These are phyloP conservation scores for Craspedostauros australis DNA, from an alignment of 108 stramenopile genomes.

Conservation along the genomic window DNA sequence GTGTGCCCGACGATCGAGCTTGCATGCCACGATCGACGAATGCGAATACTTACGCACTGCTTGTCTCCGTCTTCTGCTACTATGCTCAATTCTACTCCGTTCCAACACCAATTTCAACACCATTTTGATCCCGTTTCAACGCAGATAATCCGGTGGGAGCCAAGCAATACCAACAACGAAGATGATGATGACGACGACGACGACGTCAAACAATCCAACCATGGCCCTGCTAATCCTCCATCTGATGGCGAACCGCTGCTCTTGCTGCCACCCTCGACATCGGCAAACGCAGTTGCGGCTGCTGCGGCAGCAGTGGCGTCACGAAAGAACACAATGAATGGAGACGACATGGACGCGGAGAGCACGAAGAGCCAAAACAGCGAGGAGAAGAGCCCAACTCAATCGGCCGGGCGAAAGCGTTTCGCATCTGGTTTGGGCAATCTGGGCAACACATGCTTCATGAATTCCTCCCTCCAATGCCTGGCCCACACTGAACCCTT, in stretches of 20 bases:
- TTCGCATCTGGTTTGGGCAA: conserved; percentile 77
- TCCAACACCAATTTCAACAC: no score
- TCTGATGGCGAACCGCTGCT: no score
- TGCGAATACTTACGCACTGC: no score
- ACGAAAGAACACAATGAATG: neutral
- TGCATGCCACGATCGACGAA: no score
- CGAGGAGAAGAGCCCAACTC: neutral
- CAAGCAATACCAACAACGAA: no score
- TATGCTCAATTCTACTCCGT: no score
- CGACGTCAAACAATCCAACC: conserved; percentile 3
- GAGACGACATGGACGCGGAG: conserved; percentile 13
- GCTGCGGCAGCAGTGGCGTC: neutral
- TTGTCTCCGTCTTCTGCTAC: no score
- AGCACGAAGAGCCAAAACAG: neutral
- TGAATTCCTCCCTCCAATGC: conserved; percentile 89
- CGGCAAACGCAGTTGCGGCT: neutral
- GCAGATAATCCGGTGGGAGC: no score
- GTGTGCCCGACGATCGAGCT: no score
- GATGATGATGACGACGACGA: conserved; percentile 7
- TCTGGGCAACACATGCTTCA: conserved; percentile 95
- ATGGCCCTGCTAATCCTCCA: no score
- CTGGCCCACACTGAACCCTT: conserved; percentile 71
- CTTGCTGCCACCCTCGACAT: conserved; percentile 21
- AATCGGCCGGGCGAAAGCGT: conserved; percentile 28
- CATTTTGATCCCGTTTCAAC: no score